Conservation (phyloP, 441 rosid genomes). For the Biscutella laevigata region DNA sequence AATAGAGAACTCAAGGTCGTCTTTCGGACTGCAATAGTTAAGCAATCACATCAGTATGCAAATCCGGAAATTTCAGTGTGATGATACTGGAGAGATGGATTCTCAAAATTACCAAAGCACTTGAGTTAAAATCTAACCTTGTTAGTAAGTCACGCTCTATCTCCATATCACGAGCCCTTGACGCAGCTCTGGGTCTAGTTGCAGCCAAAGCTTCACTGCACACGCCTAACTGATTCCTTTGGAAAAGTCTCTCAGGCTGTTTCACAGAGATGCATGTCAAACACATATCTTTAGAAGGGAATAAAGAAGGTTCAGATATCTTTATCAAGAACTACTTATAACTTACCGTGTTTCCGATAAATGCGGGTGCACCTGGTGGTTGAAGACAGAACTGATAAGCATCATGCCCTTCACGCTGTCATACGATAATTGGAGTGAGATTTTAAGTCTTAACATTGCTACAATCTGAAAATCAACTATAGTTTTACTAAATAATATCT, state of each 20-base stretch:
- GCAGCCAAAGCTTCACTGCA: slow-evolving; percentile 92
- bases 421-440: slow-evolving; percentile 9
- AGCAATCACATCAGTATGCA: slow-evolving; percentile 14
- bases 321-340: not conserved
- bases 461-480: not conserved
- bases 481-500: not conserved
- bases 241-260: slow-evolving; percentile 98
- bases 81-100: not conserved
- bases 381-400: slow-evolving; percentile 89
- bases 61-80: not conserved
- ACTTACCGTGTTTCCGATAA: slow-evolving; percentile 88
- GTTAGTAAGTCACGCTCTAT: slow-evolving; percentile 71
- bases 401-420: slow-evolving; percentile 71
- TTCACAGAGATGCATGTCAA: slow-evolving; percentile 43
- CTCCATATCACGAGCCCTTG: slow-evolving; percentile 56
- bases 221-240: slow-evolving; percentile 57
- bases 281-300: not conserved
- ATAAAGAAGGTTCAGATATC: not conserved
- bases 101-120: not conserved
- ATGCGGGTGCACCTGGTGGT: slow-evolving; percentile 85
- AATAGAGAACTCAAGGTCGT: slow-evolving; percentile 76
- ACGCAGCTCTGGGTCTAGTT: slow-evolving; percentile 73
- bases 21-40: slow-evolving; percentile 57
- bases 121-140: slow-evolving; percentile 61
- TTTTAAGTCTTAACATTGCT: not conserved